Percentiles rank a stretch among this genome's conserved stretches.
Evolutionary conservation across 1,284 basidiomycete genomes (phyloP).

Genomic region (Papiliotrema laurentii): DNA sequence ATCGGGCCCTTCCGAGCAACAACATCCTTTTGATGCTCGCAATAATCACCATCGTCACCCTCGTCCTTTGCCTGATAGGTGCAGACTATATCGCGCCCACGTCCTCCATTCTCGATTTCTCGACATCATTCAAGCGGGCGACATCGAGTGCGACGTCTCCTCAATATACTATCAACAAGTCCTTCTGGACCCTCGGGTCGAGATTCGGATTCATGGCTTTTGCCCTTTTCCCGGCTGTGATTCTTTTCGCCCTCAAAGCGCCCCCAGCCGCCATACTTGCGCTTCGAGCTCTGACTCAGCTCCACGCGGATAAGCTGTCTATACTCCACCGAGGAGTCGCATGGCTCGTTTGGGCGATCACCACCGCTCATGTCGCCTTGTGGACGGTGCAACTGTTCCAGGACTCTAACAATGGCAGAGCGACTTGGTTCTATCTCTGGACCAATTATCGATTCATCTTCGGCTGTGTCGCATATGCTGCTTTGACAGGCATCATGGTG

Average conservation of each 20-base stretch:
- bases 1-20: conserved; percentile 59
- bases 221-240: conserved; percentile 68
- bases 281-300: conserved; percentile 61
- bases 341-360: conserved; percentile 67
- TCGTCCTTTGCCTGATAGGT: conserved; percentile 59
- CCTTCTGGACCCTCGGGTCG: conserved; percentile 71
- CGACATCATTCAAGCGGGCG: conserved; percentile 28
- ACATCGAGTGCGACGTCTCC: conserved; percentile 30
- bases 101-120: conserved; percentile 52
- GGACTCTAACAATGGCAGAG: conserved; percentile 54
- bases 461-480: conserved; percentile 67
- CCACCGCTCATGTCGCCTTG: conserved; percentile 62
- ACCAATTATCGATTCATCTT: conserved; percentile 66
- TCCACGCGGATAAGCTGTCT: conserved; percentile 72
- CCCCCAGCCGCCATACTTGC: conserved; percentile 76
- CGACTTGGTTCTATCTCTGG: conserved; percentile 63
- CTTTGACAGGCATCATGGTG: conserved; percentile 63
- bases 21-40: conserved; percentile 55
- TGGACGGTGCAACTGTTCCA: conserved; percentile 69
- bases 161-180: conserved; percentile 63
- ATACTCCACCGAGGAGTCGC: conserved; percentile 70
- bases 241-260: conserved; percentile 73
- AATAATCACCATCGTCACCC: conserved; percentile 50
- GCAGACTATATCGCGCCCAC: conserved; percentile 68
- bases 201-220: conserved; percentile 73